Percentiles rank a stretch among this genome's conserved stretches.
phyloP scores from a whole-genome alignment of 2,329 filamentous ascomycete species.

The Cladosporium sp. region DNA sequence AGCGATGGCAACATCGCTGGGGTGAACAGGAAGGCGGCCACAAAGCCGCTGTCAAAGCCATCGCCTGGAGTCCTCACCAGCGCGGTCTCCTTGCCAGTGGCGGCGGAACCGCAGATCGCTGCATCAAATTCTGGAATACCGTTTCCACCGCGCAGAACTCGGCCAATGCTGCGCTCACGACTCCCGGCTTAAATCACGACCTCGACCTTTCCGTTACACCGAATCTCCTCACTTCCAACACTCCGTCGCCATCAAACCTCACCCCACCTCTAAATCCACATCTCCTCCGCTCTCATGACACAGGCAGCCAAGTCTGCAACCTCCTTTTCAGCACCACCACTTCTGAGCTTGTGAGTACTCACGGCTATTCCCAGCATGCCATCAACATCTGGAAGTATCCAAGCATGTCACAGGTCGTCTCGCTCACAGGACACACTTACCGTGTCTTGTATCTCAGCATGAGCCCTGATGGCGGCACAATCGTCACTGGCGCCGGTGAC shows the following conservation, averaged over 20 bases:
- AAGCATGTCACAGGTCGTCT: conserved; percentile 94
- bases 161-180: conserved; percentile 37
- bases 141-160: conserved; percentile 44
- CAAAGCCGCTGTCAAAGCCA: conserved; percentile 93
- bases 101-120: conserved; percentile 90
- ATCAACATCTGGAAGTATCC: conserved; percentile 99
- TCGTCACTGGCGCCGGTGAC: conserved; percentile 94
- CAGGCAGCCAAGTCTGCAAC: conserved; percentile 98
- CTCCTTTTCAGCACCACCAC: conserved; percentile 96
- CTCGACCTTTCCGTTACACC: conserved; percentile 28
- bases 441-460: conserved; percentile 94
- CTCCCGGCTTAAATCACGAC: conserved; percentile 31
- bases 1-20: conserved; percentile 90
- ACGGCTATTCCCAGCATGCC: conserved; percentile 97
- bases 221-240: conserved; percentile 31
- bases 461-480: conserved; percentile 90
- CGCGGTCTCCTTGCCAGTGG: conserved; percentile 91
- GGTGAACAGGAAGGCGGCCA: conserved; percentile 94
- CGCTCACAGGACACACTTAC: conserved; percentile 93
- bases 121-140: conserved; percentile 98
- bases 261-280: conserved; percentile 46
- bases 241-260: conserved; percentile 33
- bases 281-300: conserved; percentile 79
- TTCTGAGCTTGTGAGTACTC: conserved; percentile 94
- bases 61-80: conserved; percentile 96